These are phyloP conservation scores for Oryza meyeriana DNA, from an alignment of 176 grass and related monocot genomes.

Conservation along the genomic window DNA sequence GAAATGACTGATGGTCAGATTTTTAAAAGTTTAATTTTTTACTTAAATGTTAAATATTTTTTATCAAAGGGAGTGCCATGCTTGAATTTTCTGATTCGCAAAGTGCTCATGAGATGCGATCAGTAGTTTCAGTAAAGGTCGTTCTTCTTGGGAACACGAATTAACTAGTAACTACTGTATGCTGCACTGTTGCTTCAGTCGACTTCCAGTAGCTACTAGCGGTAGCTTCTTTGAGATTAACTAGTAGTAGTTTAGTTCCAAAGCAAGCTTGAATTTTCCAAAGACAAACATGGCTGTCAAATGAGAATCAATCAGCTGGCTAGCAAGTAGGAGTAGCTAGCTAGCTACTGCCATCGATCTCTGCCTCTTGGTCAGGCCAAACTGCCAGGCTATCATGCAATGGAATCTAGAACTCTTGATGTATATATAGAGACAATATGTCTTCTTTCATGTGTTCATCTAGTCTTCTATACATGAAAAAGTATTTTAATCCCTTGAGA, in stretches of 20 bases:
- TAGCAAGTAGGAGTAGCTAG: not conserved
- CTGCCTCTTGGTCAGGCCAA: conserved; percentile 19
- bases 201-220: not conserved
- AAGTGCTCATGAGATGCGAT: not conserved
- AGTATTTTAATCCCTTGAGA: too few relatives aligned
- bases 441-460: not conserved
- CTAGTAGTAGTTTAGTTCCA: not conserved
- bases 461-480: not conserved
- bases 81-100: not conserved
- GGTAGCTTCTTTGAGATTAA: too few relatives aligned
- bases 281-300: conserved; percentile 5
- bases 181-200: conserved; percentile 12
- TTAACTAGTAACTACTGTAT: not conserved
- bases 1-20: too few relatives aligned
- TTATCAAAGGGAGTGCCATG: too few relatives aligned
- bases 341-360: not conserved
- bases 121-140: not conserved
- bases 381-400: conserved; percentile 24
- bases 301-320: conserved; percentile 34
- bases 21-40: too few relatives aligned
- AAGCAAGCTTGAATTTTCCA: conserved; percentile 9
- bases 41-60: too few relatives aligned
- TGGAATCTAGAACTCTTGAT: conserved; percentile 15
- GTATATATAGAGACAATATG: not conserved
- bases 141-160: not conserved